These are phyloP conservation scores for Leptographium procerum DNA, from an alignment of 2,329 filamentous ascomycete genomes.

Conservation along the genomic window DNA sequence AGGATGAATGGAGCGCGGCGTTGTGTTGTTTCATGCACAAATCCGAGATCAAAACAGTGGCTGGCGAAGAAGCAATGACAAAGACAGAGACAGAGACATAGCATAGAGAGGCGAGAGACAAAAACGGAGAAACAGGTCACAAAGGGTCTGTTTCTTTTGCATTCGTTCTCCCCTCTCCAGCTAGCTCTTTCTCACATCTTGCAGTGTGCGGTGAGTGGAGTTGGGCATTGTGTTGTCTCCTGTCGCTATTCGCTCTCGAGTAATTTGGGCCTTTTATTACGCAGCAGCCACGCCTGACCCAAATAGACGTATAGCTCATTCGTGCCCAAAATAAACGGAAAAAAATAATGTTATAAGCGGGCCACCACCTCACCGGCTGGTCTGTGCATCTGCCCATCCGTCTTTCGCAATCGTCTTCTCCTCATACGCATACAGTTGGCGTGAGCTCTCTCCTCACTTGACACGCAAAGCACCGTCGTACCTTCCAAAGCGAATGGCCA, in stretches of 20 bases:
- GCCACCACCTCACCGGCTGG: neutral
- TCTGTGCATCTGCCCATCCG: neutral
- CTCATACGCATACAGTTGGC: neutral
- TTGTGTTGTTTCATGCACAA: neutral
- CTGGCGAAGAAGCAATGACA: no score
- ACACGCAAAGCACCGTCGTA: neutral
- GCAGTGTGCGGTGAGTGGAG: conserved; percentile 1
- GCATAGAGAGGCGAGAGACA: conserved; percentile 6
- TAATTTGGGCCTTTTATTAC: conserved; percentile 5
- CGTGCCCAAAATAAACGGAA: neutral
- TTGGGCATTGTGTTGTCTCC: neutral
- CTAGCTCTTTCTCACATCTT: conserved; percentile 5
- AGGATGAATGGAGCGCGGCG: neutral
- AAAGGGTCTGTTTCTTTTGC: conserved; percentile 3
- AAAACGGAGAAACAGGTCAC: conserved; percentile 1
- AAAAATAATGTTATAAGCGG: neutral
- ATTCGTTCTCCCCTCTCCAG: conserved; percentile 1
- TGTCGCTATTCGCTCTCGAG: neutral
- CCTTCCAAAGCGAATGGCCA: neutral
- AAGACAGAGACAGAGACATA: neutral
- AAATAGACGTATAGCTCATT: neutral
- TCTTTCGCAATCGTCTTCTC: neutral
- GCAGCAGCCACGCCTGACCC: conserved; percentile 1
- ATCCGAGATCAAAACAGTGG: neutral
- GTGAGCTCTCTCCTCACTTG: neutral